Conservation (phyloP, 495 filamentous ascomycete genomes). For the Neurospora discreta region DNA sequence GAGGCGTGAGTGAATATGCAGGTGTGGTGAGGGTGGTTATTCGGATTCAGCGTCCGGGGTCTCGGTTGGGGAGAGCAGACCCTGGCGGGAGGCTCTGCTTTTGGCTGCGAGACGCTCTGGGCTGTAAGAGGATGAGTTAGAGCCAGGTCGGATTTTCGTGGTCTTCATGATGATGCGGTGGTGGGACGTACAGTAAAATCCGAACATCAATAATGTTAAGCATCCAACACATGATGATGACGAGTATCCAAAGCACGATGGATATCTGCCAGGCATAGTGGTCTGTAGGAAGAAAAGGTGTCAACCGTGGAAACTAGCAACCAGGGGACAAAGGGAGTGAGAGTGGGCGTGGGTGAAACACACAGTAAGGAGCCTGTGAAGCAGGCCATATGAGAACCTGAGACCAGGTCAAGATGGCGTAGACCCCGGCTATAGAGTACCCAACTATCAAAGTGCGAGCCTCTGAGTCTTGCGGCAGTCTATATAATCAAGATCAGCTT, state of each 20-base stretch:
- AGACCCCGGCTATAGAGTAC: conserved; percentile 27
- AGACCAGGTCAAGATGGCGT: conserved; percentile 28
- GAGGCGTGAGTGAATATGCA: neutral
- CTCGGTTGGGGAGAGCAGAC: neutral
- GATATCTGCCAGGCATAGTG: conserved; percentile 29
- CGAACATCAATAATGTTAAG: conserved; percentile 8
- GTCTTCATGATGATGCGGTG: neutral
- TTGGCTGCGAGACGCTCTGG: neutral
- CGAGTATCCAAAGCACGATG: conserved; percentile 24
- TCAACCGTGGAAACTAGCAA: neutral
- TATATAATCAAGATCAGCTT: neutral
- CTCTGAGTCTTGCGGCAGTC: conserved; percentile 28
- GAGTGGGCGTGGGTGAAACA: neutral
- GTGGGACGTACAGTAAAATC: neutral
- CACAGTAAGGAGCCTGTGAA: conserved; percentile 29
- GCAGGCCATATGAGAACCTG: conserved; percentile 34
- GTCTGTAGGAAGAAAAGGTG: conserved; percentile 12
- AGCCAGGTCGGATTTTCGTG: neutral
- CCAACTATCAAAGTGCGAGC: conserved; percentile 29
- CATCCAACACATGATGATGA: conserved; percentile 15
- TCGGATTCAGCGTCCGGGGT: neutral
- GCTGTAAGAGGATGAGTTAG: neutral
- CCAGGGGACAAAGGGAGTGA: neutral
- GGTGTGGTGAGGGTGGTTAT: neutral
- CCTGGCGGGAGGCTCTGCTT: neutral